Conservation (phyloP, 257 asterid genomes). For the Solanum appendiculatum region DNA sequence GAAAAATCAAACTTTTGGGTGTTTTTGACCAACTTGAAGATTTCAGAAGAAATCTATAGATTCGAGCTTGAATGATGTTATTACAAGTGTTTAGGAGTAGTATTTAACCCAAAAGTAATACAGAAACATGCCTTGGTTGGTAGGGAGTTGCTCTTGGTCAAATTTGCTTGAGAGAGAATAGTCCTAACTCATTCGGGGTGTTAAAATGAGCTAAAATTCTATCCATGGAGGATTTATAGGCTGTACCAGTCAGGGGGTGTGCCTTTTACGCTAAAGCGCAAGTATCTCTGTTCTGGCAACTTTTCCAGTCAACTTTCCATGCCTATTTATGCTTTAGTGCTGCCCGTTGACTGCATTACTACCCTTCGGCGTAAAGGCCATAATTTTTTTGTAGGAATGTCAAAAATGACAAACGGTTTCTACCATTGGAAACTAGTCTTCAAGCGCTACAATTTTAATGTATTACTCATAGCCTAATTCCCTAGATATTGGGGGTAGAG, state of each 20-base stretch:
- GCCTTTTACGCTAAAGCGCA: background rate
- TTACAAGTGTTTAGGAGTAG: background rate
- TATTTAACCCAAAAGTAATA: too few relatives aligned
- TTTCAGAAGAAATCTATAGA: background rate
- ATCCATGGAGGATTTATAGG: background rate
- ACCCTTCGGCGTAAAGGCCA: background rate
- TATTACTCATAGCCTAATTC: background rate
- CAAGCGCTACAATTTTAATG: background rate
- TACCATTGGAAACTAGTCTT: background rate
- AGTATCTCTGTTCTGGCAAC: background rate
- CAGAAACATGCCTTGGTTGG: too few relatives aligned
- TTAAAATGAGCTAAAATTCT: too few relatives aligned
- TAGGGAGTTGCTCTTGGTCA: too few relatives aligned
- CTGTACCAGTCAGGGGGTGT: background rate
- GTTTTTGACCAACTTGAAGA: background rate
- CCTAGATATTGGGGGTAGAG: background rate
- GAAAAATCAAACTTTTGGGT: background rate
- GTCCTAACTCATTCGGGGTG: too few relatives aligned
- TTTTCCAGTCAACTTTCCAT: background rate
- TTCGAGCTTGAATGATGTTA: background rate
- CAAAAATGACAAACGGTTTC: background rate
- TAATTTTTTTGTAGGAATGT: background rate
- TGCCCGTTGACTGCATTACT: background rate
- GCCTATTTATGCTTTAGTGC: background rate
- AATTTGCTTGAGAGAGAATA: too few relatives aligned